These are phyloP conservation scores for Penicillium verhagenii DNA, from an alignment of 495 filamentous ascomycete species.

Conservation along the genomic window DNA sequence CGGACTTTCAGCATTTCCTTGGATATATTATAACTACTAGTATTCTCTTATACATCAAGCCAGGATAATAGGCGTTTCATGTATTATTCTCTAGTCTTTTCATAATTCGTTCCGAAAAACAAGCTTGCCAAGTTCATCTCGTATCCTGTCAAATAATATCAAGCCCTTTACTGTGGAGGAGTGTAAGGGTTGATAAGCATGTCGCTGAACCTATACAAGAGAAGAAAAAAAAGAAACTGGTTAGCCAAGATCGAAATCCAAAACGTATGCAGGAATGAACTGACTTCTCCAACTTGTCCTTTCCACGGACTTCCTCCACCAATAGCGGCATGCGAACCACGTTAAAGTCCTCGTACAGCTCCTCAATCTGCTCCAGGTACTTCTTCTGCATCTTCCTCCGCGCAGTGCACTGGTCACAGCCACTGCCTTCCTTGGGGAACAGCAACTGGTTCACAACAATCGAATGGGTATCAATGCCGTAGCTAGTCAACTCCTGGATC, in stretches of 20 bases:
- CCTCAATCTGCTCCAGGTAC: slow-evolving; percentile 97
- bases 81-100: slow-evolving; percentile 49
- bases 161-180: slow-evolving; percentile 61
- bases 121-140: slow-evolving; percentile 20
- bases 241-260: slow-evolving; percentile 12
- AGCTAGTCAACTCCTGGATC: slow-evolving; percentile 95
- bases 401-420: slow-evolving; percentile 94
- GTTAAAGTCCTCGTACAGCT: slow-evolving; percentile 98
- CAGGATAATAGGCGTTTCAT: slow-evolving; percentile 18
- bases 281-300: slow-evolving; percentile 84
- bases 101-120: slow-evolving; percentile 43
- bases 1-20: neutral
- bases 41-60: neutral
- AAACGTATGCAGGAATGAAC: slow-evolving; percentile 20
- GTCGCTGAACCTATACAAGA: slow-evolving; percentile 67
- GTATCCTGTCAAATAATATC: slow-evolving; percentile 10
- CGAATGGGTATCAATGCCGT: slow-evolving; percentile 91
- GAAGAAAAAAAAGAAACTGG: slow-evolving; percentile 1
- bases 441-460: slow-evolving; percentile 98
- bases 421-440: slow-evolving; percentile 82
- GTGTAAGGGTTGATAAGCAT: slow-evolving; percentile 87
- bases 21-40: neutral
- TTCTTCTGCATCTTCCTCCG: slow-evolving; percentile 99
- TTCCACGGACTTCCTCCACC: slow-evolving; percentile 92
- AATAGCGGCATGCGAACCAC: slow-evolving; percentile 96